phyloP scores from a whole-genome alignment of 495 filamentous ascomycete genomes.

The Copromyces sp. region DNA sequence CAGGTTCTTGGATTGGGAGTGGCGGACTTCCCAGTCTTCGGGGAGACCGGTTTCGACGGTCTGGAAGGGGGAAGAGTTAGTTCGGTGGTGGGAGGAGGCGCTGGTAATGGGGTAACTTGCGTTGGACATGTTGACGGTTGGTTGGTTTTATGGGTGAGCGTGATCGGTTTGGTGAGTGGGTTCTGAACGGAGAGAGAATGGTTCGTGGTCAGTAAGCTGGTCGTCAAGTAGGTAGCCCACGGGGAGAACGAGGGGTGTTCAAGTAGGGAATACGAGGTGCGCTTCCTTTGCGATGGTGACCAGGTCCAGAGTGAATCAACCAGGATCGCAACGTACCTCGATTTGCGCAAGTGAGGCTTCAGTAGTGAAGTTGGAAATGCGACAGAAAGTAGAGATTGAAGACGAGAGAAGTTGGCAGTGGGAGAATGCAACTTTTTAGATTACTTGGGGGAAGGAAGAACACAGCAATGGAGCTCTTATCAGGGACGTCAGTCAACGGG shows the following conservation, averaged over 20 bases:
- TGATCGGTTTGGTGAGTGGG: not conserved
- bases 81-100: not conserved
- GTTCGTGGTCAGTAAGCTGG: not conserved
- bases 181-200: not conserved
- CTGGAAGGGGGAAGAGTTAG: conserved; percentile 3
- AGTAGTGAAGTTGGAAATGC: not conserved
- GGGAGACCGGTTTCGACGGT: conserved; percentile 74
- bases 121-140: conserved; percentile 8
- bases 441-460: not conserved
- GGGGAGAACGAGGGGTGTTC: no score
- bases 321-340: not conserved
- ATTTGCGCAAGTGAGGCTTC: not conserved
- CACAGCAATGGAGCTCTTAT: not conserved
- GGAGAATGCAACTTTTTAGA: not conserved
- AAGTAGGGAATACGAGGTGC: not conserved
- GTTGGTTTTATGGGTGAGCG: not conserved
- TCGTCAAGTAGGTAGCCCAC: no score
- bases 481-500: not conserved
- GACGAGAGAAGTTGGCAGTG: not conserved
- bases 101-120: not conserved
- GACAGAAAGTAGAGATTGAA: not conserved
- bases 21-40: conserved; percentile 81
- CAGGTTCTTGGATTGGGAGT: conserved; percentile 93
- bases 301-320: not conserved
- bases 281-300: not conserved